phyloP scores from a whole-genome alignment of 331 rosid species.

The Cydonia oblonga region DNA sequence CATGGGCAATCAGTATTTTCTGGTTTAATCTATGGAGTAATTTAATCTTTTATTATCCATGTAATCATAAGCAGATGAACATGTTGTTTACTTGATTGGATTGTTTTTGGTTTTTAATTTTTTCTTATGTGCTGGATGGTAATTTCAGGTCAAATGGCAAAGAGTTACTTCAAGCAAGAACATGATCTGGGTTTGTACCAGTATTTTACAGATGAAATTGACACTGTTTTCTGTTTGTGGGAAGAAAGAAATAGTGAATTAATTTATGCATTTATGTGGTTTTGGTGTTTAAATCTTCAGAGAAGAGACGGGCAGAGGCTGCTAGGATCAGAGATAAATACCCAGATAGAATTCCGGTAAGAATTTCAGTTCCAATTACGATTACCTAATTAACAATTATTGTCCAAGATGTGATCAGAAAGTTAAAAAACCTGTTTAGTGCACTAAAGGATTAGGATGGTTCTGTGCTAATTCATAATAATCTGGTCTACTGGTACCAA shows the following conservation, averaged over 20 bases:
- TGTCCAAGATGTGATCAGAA: not conserved
- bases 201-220: not conserved
- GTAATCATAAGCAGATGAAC: not conserved
- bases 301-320: conserved; percentile 78
- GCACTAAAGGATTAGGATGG: not conserved
- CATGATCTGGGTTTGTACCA: conserved; percentile 68
- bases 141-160: conserved; percentile 67
- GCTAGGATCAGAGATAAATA: conserved; percentile 73
- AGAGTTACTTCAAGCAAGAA: conserved; percentile 94
- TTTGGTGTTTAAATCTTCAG: conserved; percentile 19
- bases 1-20: not conserved
- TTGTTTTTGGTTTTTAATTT: not conserved
- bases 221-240: not conserved
- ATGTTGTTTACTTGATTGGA: not conserved
- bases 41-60: not conserved
- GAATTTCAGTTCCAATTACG: conserved; percentile 7
- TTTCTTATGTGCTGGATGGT: conserved; percentile 5
- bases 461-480: not conserved
- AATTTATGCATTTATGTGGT: not conserved
- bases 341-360: conserved; percentile 75
- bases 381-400: not conserved
- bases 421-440: too few relatives aligned
- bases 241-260: not conserved
- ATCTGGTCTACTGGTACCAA: too few relatives aligned
- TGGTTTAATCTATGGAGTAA: not conserved